phyloP scores from a whole-genome alignment of 768 basidiomycete species.

The Cystobasidium tubakii region DNA sequence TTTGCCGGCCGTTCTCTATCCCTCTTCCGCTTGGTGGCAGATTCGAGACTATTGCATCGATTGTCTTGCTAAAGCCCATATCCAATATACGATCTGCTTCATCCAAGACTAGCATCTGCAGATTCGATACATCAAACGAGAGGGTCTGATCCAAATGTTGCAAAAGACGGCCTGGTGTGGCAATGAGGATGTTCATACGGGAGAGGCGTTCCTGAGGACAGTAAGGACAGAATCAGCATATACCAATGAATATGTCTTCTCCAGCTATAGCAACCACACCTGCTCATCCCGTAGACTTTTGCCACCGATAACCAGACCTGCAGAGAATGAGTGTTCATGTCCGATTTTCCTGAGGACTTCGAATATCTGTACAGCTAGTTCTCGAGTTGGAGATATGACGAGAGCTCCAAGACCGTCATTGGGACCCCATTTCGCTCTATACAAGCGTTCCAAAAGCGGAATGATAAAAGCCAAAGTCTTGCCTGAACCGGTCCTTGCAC shows the following conservation, averaged over 20 bases:
- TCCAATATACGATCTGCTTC: conserved; percentile 95
- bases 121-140: conserved; percentile 81
- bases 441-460: conserved; percentile 62
- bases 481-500: conserved; percentile 66
- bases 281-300: conserved; percentile 87
- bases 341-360: conserved; percentile 91
- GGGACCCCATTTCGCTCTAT: conserved; percentile 65
- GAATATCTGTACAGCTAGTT: conserved; percentile 95
- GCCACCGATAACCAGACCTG: conserved; percentile 90
- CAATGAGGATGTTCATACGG: conserved; percentile 97
- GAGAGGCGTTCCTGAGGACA: conserved; percentile 60
- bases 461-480: conserved; percentile 70
- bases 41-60: conserved; percentile 84
- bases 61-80: conserved; percentile 84
- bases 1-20: conserved; percentile 69
- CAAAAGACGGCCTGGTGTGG: conserved; percentile 85
- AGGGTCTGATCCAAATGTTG: conserved; percentile 99
- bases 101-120: conserved; percentile 90
- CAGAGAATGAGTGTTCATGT: conserved; percentile 81
- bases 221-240: too few relatives aligned
- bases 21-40: conserved; percentile 56
- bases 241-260: too few relatives aligned
- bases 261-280: too few relatives aligned
- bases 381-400: conserved; percentile 87
- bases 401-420: conserved; percentile 76